Evolutionary conservation across 208 protist genomes (phyloP).

Genomic region (Leishmania aethiopica): DNA sequence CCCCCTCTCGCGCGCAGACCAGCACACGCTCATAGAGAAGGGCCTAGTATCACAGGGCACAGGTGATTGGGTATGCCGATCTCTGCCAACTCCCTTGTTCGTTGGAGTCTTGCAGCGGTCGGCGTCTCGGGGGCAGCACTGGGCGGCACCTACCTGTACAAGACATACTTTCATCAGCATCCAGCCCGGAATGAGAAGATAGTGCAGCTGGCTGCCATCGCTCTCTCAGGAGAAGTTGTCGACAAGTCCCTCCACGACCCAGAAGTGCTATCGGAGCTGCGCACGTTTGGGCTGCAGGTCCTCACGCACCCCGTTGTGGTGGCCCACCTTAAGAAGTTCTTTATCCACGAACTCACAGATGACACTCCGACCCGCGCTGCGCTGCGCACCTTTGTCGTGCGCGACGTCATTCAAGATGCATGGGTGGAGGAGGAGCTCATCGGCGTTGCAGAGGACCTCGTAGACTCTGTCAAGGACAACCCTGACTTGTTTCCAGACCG

Average conservation of each 20-base stretch:
- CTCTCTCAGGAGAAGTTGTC: constrained; percentile 76
- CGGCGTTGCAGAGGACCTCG: constrained; percentile 52
- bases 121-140: constrained; percentile 53
- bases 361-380: constrained; percentile 50
- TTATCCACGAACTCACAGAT: constrained; percentile 54
- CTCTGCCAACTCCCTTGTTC: constrained; percentile 37
- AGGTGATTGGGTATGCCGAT: constrained; percentile 12
- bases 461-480: constrained; percentile 56
- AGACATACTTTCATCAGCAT: constrained; percentile 21
- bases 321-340: constrained; percentile 56
- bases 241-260: constrained; percentile 49
- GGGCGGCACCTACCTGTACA: constrained; percentile 49
- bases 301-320: constrained; percentile 54
- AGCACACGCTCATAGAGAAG: neutral
- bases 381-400: constrained; percentile 70
- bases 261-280: constrained; percentile 59
- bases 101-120: constrained; percentile 39
- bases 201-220: constrained; percentile 70
- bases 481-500: constrained; percentile 52
- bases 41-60: neutral
- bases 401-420: constrained; percentile 70
- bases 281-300: constrained; percentile 57
- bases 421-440: constrained; percentile 90
- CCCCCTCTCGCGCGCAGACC: neutral
- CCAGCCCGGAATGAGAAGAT: constrained; percentile 56